Evolutionary conservation across 768 basidiomycete species (phyloP).

Genomic region (Suillus cothurnatus): DNA sequence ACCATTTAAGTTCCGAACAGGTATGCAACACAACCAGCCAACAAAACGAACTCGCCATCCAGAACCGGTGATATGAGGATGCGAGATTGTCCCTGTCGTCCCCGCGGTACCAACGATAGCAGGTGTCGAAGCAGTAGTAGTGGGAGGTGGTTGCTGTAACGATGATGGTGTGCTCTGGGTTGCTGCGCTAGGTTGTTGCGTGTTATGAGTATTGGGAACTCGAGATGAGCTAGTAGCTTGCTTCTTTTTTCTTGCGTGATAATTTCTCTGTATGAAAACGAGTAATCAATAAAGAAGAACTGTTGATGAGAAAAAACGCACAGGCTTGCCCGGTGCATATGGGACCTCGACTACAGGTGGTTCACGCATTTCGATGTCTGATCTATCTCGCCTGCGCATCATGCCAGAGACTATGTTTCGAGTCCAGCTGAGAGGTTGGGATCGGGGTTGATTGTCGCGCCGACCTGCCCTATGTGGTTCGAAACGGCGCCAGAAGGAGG

Average conservation of each 20-base stretch:
- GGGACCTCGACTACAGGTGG: neutral
- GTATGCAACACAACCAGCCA: no score
- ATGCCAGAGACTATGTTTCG: neutral
- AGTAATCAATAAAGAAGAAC: neutral
- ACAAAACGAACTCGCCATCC: no score
- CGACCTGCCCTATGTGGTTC: neutral
- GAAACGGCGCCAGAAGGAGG: neutral
- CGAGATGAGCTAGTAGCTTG: neutral
- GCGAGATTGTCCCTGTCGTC: no score
- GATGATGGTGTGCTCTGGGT: neutral
- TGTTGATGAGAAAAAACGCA: neutral
- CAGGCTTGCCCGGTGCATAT: neutral
- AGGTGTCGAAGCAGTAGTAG: no score
- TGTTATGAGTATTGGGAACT: no score
- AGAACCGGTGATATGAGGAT: no score
- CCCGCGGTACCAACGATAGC: no score
- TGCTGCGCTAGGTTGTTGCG: neutral
- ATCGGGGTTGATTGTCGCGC: neutral
- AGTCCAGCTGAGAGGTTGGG: neutral
- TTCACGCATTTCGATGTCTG: neutral
- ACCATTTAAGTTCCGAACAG: no score
- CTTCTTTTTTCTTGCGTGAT: neutral
- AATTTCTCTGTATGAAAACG: neutral
- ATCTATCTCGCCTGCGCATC: neutral
- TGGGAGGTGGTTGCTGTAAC: no score